Base-by-base conservation (phyloP, 2,329 filamentous ascomycete species). In the Passalora sequoiae region DNA sequence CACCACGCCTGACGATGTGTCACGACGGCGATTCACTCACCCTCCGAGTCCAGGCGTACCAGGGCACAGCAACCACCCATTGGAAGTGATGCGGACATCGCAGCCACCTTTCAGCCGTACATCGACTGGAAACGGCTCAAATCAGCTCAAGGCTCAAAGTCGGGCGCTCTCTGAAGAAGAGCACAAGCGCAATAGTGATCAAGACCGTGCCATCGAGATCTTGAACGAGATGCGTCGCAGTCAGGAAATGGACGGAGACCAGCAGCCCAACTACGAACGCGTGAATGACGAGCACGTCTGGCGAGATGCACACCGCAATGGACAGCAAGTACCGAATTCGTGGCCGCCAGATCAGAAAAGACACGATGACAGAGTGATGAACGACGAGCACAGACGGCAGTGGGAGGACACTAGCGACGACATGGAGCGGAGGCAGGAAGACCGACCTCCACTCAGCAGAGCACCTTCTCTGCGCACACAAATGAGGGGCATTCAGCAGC, bases 401-500 rank as follows among this genome's bases (percentile, higher is more conserved):
- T 27, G 6, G 24, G n/a, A n/a, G n/a, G n/a, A n/a, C n/a, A n/a
- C n/a, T n/a, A n/a, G n/a, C n/a, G 12, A 12, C 12, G 12, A 6
- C 24, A 27, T 7, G 24, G 6, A 6, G 6, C 24, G 12, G 24
- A 6, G 24, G 6, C 6, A 27, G 10, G n/a, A 24, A 24, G 7
- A 20, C 21, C 19, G 17, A 36, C 16, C 33, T 17, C n/a, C 13
- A 3, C 20, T 36, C 4, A 36, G 33, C 20, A 21, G 33, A n/a
- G 33, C 20, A 24, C 33, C 33, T 1, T 36, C 33, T 6, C 19
- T 24, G 3, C 19, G 33, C 8, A 24, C 33, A 6, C 33, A 36
- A 15, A 36, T 36, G 19, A 36, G 33, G 12, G 33, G 17, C 7
- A 36, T 36, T 12, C 33, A 36, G 33, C 33, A 24, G 15, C 33